Evolutionary conservation across 2,329 filamentous ascomycete genomes (phyloP).

Genomic region (Verticillium zaregamsianum): DNA sequence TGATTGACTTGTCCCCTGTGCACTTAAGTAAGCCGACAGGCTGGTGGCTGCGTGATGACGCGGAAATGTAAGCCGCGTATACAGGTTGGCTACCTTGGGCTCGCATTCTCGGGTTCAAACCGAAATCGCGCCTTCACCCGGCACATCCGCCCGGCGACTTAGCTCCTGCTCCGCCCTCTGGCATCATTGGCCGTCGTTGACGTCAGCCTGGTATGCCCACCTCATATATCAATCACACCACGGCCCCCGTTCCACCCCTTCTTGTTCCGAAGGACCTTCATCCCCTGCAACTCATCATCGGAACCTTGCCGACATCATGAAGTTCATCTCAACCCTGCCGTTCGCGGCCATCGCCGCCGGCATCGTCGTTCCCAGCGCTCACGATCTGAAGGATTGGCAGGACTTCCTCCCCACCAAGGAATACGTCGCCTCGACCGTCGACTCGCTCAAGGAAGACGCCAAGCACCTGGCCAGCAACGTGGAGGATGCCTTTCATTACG

Average conservation of each 20-base stretch:
- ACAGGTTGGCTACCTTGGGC: neutral
- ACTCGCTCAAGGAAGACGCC: slow-evolving; percentile 18
- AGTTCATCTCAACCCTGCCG: slow-evolving; percentile 40
- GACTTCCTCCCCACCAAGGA: slow-evolving; percentile 28
- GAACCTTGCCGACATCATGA: slow-evolving; percentile 29
- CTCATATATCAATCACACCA: neutral
- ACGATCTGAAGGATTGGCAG: slow-evolving; percentile 34
- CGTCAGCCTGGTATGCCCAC: slow-evolving; percentile 7
- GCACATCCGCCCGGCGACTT: neutral
- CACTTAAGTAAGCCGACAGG: neutral
- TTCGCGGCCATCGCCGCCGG: slow-evolving; percentile 44
- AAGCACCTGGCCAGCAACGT: slow-evolving; percentile 16
- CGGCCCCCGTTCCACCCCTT: neutral
- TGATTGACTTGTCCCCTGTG: neutral
- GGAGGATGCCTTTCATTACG: slow-evolving; percentile 22
- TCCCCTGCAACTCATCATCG: neutral
- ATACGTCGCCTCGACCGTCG: slow-evolving; percentile 25
- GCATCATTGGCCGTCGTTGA: slow-evolving; percentile 10
- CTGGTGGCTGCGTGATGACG: neutral
- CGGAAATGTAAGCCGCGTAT: neutral
- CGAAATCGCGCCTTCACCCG: neutral
- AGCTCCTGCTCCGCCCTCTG: neutral
- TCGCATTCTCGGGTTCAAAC: neutral
- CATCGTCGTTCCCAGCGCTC: slow-evolving; percentile 47
- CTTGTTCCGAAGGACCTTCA: neutral